phyloP scores from a whole-genome alignment of 768 basidiomycete species.

The Podaxis pistillaris region DNA sequence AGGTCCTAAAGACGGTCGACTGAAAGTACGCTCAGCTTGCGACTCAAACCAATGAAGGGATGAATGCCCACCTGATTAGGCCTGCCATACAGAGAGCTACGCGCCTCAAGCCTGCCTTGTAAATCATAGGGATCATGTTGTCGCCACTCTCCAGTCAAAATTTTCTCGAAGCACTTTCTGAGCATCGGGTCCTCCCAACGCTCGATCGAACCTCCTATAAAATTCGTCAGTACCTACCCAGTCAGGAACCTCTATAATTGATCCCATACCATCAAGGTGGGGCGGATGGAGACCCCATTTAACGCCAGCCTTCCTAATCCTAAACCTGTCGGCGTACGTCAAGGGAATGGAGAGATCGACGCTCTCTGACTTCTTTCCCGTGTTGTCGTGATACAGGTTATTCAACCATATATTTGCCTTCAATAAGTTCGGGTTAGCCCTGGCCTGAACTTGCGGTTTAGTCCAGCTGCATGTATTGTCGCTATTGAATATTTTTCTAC shows the following conservation, averaged over 20 bases:
- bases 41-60: neutral
- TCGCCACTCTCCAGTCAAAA: slow-evolving; percentile 61
- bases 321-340: slow-evolving; percentile 71
- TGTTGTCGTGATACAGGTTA: slow-evolving; percentile 53
- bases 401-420: slow-evolving; percentile 59
- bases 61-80: slow-evolving; percentile 41
- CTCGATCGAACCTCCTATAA: slow-evolving; percentile 45
- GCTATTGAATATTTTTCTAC: neutral
- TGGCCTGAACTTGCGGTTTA: slow-evolving; percentile 58
- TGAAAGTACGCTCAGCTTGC: slow-evolving; percentile 18
- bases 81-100: slow-evolving; percentile 61
- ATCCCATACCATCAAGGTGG: slow-evolving; percentile 38
- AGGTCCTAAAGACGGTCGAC: slow-evolving; percentile 56
- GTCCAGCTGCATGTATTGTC: slow-evolving; percentile 1
- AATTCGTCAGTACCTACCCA: slow-evolving; percentile 12
- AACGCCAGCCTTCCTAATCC: slow-evolving; percentile 67
- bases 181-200: slow-evolving; percentile 67
- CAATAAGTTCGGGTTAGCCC: slow-evolving; percentile 65
- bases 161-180: slow-evolving; percentile 58
- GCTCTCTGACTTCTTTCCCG: slow-evolving; percentile 31
- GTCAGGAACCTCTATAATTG: neutral
- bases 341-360: slow-evolving; percentile 41
- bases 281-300: slow-evolving; percentile 50
- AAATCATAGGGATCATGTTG: slow-evolving; percentile 68
- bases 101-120: slow-evolving; percentile 55